These are phyloP conservation scores for Gentiana macrophylla DNA, from an alignment of 257 asterid species.

Conservation along the genomic window DNA sequence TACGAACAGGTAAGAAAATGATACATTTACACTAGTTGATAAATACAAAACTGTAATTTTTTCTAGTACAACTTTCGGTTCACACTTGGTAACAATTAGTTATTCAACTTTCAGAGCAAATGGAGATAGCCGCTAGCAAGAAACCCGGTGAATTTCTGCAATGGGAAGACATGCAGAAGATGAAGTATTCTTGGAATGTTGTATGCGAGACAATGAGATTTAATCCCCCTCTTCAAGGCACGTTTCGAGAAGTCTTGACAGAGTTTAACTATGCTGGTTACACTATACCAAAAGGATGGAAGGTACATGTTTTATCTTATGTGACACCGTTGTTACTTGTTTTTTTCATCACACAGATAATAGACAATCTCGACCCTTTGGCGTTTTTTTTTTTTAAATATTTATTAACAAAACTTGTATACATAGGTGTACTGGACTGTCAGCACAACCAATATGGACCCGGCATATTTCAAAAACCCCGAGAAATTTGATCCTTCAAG, in stretches of 20 bases:
- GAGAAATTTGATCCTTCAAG: conserved; percentile 55
- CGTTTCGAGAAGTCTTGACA: conserved; percentile 45
- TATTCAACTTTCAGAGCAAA: conserved; percentile 35
- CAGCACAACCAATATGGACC: conserved; percentile 49
- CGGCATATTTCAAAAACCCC: conserved; percentile 40
- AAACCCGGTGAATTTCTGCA: conserved; percentile 35
- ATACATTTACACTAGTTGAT: too few species aligned
- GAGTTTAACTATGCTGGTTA: conserved; percentile 66
- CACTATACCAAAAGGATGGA: conserved; percentile 77
- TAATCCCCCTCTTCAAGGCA: conserved; percentile 73
- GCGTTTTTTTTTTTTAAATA: not conserved
- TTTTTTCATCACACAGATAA: too few species aligned
- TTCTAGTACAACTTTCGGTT: too few species aligned
- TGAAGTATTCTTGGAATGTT: conserved; percentile 68
- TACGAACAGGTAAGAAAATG: conserved; percentile 33
- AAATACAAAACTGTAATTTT: too few species aligned
- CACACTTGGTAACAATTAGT: too few species aligned
- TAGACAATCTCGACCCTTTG: not conserved
- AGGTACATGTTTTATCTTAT: conserved; percentile 24
- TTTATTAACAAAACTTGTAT: not conserved
- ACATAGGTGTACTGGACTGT: conserved; percentile 61
- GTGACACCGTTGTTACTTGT: too few species aligned
- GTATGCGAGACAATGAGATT: conserved; percentile 62
- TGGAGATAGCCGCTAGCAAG: conserved; percentile 40
- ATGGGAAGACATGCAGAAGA: conserved; percentile 64